Conservation (phyloP, 1,139 yeast species). For the Meyerozyma carpophila region DNA sequence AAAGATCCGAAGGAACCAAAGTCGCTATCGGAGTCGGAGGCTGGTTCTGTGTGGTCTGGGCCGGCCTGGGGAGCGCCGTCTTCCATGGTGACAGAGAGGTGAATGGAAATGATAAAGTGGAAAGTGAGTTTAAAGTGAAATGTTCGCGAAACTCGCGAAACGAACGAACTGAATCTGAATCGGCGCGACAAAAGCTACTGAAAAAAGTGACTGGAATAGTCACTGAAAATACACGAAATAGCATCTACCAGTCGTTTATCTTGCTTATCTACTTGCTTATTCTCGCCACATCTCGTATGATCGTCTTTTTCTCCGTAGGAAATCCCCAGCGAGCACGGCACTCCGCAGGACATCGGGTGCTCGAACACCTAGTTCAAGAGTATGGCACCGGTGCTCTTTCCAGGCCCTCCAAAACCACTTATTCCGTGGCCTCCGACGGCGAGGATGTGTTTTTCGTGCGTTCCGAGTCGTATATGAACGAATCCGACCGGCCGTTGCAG, state of each 20-base stretch:
- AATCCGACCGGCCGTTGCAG: constrained; percentile 27
- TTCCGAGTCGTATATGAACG: constrained; percentile 40
- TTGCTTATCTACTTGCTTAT: too few relatives aligned
- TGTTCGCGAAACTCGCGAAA: too few relatives aligned
- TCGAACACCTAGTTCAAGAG: constrained; percentile 22
- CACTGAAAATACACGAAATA: too few relatives aligned
- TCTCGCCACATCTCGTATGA: too few relatives aligned
- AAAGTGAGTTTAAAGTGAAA: too few relatives aligned
- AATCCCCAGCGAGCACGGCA: constrained; percentile 42
- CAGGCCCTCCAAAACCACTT: constrained; percentile 13
- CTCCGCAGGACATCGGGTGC: constrained; percentile 34
- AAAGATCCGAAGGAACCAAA: constrained; percentile 3
- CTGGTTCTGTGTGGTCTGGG: constrained; percentile 3
- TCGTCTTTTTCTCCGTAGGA: constrained; percentile 36
- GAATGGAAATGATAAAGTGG: too few relatives aligned
- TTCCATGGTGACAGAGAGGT: background rate
- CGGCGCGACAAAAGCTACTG: too few relatives aligned
- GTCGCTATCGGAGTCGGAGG: constrained; percentile 6
- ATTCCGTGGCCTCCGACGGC: constrained; percentile 17
- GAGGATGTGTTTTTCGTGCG: constrained; percentile 25
- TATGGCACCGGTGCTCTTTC: constrained; percentile 21
- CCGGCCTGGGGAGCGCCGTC: background rate
- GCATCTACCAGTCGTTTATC: too few relatives aligned
- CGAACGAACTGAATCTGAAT: too few relatives aligned
- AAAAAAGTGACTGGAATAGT: background rate